Evolutionary conservation across 441 rosid genomes (phyloP).

Genomic region (Corymbia citriodora): DNA sequence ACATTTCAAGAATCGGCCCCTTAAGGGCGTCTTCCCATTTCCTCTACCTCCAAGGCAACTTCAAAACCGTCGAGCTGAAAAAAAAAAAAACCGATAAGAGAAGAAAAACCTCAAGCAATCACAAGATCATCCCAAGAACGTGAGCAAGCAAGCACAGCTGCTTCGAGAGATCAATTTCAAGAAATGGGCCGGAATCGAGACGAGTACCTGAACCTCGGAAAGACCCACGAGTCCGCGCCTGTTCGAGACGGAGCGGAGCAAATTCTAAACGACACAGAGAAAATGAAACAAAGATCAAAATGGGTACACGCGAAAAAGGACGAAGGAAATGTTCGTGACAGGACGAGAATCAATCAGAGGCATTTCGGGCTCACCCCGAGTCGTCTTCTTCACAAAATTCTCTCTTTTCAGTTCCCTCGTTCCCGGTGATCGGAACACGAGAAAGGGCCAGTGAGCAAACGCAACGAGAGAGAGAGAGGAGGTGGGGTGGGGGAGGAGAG

Average conservation of each 20-base stretch:
- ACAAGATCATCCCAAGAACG: neutral
- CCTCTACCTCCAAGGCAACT: neutral
- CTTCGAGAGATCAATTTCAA: neutral
- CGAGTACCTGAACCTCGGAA: neutral
- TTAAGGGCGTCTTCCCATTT: neutral
- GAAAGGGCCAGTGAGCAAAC: neutral
- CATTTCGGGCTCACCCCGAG: neutral
- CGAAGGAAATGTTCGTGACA: neutral
- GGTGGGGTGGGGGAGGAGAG: neutral
- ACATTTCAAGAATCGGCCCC: neutral
- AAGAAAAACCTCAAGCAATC: neutral
- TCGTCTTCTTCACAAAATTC: neutral
- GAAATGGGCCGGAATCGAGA: neutral
- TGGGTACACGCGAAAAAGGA: neutral
- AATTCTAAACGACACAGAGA: neutral
- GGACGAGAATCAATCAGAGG: neutral
- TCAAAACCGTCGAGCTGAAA: neutral
- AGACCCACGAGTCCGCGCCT: neutral
- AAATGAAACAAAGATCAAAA: neutral
- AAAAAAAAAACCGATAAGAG: neutral
- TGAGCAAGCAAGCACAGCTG: neutral
- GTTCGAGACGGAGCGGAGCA: neutral
- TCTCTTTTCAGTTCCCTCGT: neutral
- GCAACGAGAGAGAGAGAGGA: neutral
- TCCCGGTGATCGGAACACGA: neutral